Evolutionary conservation across 352 stramenopile genomes (phyloP).

Genomic region (Phytophthora megakarya): DNA sequence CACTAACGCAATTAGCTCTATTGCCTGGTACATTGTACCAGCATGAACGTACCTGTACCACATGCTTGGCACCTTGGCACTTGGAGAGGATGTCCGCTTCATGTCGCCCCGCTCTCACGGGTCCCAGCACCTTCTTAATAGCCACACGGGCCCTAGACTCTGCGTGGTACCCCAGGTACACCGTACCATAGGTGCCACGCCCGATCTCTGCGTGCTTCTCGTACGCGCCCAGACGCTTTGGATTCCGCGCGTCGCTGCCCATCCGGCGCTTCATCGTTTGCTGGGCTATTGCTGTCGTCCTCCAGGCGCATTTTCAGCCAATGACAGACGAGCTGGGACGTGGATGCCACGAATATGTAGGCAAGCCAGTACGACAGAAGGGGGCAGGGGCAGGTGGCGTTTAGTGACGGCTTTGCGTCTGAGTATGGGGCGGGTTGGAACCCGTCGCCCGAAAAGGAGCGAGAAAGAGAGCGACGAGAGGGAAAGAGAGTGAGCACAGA

Average conservation of each 20-base stretch:
- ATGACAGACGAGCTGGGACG: conserved; percentile 1
- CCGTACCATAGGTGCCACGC: conserved; percentile 77
- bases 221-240: conserved; percentile 71
- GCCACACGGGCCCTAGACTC: conserved; percentile 48
- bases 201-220: conserved; percentile 79
- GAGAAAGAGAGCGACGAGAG: conserved; percentile 19
- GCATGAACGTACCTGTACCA: conserved; percentile 55
- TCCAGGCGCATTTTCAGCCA: neutral
- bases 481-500: conserved; percentile 18
- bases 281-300: conserved; percentile 1
- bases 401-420: conserved; percentile 23
- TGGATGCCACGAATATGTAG: neutral
- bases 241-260: conserved; percentile 22
- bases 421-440: conserved; percentile 12
- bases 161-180: conserved; percentile 66
- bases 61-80: conserved; percentile 51
- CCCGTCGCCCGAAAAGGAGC: conserved; percentile 21
- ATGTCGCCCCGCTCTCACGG: conserved; percentile 37
- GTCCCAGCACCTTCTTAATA: conserved; percentile 79
- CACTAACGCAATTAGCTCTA: neutral
- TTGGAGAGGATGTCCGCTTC: conserved; percentile 57
- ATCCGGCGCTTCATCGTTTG: conserved; percentile 42
- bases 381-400: conserved; percentile 11
- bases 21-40: neutral
- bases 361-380: conserved; percentile 1